Evolutionary conservation across 345 rosid species (phyloP), one percentile per base, ranked within the genome.

Genomic region (Pistacia integerrima): DNA sequence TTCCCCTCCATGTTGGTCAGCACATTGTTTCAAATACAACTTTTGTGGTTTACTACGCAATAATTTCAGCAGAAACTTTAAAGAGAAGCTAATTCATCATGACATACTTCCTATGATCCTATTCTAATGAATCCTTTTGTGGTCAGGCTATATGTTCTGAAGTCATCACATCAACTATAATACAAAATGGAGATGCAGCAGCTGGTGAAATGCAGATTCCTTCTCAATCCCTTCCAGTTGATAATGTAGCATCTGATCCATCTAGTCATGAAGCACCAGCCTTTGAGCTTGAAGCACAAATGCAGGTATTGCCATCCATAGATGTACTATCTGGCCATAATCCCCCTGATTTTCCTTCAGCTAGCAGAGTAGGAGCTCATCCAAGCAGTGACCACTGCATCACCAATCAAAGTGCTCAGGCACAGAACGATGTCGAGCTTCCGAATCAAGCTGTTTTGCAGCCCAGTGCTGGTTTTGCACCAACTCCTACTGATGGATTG

Each of bases 101-200:
- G 69, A 54, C 8, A n/a, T 14, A 61, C 52, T 72, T 20, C 60
- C 22, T 30, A 30, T 30, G 33, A 30, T 30, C 33, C 33, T 69
- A 16, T 25, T 44, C 20, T 74, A 25, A 62, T 41, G 9, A 18
- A 51, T 38, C 57, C 63, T 77, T 61, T 28, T 41, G 62, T 82
- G 81, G 60, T 63, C 77, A 84, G 88, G 83, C 57, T 67, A 63
- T 69, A 67, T 78, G 64, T 67, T 73, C 72, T 73, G 81, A 62
- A 41, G 81, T 76, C 46, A 62, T 73, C n/a, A 35, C 82, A 73
- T 78, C 83, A 64, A 75, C 85, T 78, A 81, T 58, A 79, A 72
- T 57, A 22, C 82, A 74, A 72, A 77, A 66, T 75, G 78, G 81
- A 77, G 74, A 72, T 66, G 81, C 81, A 75, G 74, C 57, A 22